Evolutionary conservation across 805 yeast species (phyloP).

Genomic region (Candida boidinii): DNA sequence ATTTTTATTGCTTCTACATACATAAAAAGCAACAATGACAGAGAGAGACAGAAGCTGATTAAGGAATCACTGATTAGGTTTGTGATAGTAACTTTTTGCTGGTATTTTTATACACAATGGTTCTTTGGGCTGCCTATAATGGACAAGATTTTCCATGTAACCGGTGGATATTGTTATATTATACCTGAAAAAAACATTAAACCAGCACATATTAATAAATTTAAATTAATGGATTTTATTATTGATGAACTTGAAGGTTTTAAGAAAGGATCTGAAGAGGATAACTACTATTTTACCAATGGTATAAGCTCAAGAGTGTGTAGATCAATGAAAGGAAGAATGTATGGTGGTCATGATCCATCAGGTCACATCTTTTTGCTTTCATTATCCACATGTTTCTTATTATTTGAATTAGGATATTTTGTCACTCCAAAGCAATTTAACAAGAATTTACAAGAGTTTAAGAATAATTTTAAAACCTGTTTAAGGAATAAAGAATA

Average conservation of each 20-base stretch:
- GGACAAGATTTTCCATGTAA: constrained; percentile 71
- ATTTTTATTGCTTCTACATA: constrained; percentile 9
- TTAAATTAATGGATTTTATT: constrained; percentile 8
- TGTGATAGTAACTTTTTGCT: constrained; percentile 58
- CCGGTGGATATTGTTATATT: constrained; percentile 73
- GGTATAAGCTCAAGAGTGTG: constrained; percentile 32
- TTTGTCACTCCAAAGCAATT: constrained; percentile 11
- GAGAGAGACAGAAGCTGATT: not conserved
- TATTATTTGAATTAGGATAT: constrained; percentile 51
- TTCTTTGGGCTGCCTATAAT: constrained; percentile 76
- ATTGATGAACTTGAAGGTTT: constrained; percentile 3
- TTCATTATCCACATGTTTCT: constrained; percentile 52
- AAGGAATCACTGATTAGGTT: constrained; percentile 32
- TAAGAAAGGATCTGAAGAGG: constrained; percentile 2
- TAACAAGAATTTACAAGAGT: constrained; percentile 3
- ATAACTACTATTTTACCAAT: constrained; percentile 10
- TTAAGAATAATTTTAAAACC: constrained; percentile 1
- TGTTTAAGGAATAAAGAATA: constrained; percentile 1
- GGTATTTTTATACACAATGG: constrained; percentile 87
- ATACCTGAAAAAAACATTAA: constrained; percentile 12
- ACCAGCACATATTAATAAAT: not conserved
- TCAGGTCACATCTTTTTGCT: constrained; percentile 87
- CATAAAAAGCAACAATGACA: not conserved
- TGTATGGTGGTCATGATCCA: constrained; percentile 93
- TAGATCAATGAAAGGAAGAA: constrained; percentile 51